Base-by-base conservation (phyloP, 164 flowering plant genomes). In the Macadamia tetraphylla region DNA sequence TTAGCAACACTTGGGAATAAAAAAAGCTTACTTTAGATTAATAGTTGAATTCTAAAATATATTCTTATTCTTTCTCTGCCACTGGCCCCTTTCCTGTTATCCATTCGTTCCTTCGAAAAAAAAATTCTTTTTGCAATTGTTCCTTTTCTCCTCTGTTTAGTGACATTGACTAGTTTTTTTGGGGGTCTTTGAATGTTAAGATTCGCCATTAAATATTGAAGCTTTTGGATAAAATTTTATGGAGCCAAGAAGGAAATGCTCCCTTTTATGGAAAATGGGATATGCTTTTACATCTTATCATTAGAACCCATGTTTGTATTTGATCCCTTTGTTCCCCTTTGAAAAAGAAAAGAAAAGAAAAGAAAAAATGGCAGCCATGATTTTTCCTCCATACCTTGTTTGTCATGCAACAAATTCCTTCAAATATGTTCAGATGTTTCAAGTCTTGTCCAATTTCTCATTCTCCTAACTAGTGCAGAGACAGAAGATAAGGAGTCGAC, bases 201-300 rank as follows among this genome's bases (percentile, higher is more conserved):
- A 74, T 76, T 74, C 76, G 76, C 63, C 70, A 66, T 79, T 72
- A 73, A 65, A 73, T 66, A 74, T 75, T 70, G 68, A 75, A 65
- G 71, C 75, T 75, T 81, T 62, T 31, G 29, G 13, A 53, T 32
- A 55, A 15, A 31, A 61, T 53, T 35, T 15, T 49, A 51, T 53
- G 15, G 18, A 53, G 14, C 57, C 13, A 52, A 17, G 14, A 53
- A 49, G 12, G 63, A 81, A 78, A 74, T 77, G 70, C 74, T 75
- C 78, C 77, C 73, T 80, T 81, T 67, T 78, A 69, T 77, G 76
- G 82, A 71, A 35, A 81, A 83, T 74, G 74, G 79, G 81, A 75
- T 82, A 77, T 79, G 84, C 79, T 82, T 76, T 81, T 77, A 64
- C 66, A 69, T 67, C 53, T 60, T 75, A 74, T 74, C 7, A 23